phyloP scores from a whole-genome alignment of 2,329 filamentous ascomycete species.

The Claviceps fusiformis region DNA sequence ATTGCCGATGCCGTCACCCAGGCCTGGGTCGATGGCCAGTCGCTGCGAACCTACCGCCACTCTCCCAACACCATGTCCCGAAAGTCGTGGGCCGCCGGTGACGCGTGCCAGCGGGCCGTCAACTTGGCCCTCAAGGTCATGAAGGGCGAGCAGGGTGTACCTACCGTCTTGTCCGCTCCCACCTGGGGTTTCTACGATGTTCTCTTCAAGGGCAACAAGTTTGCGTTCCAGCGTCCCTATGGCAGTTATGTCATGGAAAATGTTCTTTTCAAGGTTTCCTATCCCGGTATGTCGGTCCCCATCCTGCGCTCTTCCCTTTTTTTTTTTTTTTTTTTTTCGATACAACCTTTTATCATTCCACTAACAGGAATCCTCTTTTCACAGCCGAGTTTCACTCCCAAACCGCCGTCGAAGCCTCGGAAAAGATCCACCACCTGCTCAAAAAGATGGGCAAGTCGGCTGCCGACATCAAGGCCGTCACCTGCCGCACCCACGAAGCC shows the following conservation, averaged over 20 bases:
- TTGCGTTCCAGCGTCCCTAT: conserved; percentile 90
- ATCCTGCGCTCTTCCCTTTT: background rate
- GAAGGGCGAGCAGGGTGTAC: conserved; percentile 81
- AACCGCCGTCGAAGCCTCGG: conserved; percentile 88
- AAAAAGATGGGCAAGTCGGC: conserved; percentile 78
- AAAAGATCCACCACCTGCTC: conserved; percentile 75
- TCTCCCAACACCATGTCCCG: conserved; percentile 98
- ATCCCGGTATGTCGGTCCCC: conserved; percentile 52
- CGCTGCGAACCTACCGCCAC: conserved; percentile 92
- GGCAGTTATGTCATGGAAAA: conserved; percentile 99
- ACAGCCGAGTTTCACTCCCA: conserved; percentile 93
- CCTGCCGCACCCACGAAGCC: conserved; percentile 93
- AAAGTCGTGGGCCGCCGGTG: conserved; percentile 97
- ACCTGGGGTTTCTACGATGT: conserved; percentile 99
- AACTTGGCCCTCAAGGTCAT: conserved; percentile 83
- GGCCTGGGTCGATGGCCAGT: conserved; percentile 95
- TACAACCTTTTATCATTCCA: too few relatives aligned
- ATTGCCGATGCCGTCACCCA: conserved; percentile 93
- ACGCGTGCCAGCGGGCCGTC: conserved; percentile 91
- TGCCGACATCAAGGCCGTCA: conserved; percentile 83
- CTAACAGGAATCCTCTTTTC: too few relatives aligned
- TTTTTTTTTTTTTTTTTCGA: too few relatives aligned
- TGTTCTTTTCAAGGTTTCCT: conserved; percentile 98
- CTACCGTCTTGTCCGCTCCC: conserved; percentile 83
- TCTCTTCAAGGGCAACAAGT: conserved; percentile 89